Evolutionary conservation across 2,329 filamentous ascomycete genomes (phyloP).

Genomic region (Trichoderma gracile): DNA sequence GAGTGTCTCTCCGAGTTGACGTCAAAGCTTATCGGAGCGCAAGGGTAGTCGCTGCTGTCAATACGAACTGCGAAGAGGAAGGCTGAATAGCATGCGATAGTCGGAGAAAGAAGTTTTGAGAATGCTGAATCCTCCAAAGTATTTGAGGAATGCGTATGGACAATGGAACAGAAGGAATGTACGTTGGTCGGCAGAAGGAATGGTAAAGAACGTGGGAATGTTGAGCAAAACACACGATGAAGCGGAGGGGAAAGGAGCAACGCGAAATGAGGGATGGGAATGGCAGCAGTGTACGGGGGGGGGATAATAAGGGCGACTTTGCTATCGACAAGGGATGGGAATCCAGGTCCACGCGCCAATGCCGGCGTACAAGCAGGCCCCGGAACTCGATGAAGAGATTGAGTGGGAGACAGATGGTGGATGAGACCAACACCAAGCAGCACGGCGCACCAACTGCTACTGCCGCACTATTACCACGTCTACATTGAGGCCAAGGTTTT

Average conservation of each 20-base stretch:
- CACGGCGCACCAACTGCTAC: slow-evolving; percentile 3
- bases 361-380: slow-evolving; percentile 6
- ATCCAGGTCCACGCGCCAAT: slow-evolving; percentile 15
- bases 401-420: slow-evolving; percentile 4
- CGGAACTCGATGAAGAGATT: slow-evolving; percentile 3
- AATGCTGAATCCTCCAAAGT: not conserved
- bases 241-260: slow-evolving; percentile 16
- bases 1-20: slow-evolving; percentile 1
- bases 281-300: slow-evolving; percentile 3
- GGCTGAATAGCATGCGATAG: not conserved
- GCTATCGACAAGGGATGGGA: slow-evolving; percentile 23
- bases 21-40: slow-evolving; percentile 5
- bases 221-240: slow-evolving; percentile 19
- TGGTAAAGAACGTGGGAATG: slow-evolving; percentile 27
- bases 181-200: slow-evolving; percentile 23
- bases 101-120: not conserved
- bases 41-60: not conserved
- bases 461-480: not conserved
- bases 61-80: not conserved
- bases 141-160: slow-evolving; percentile 23
- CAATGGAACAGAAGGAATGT: slow-evolving; percentile 25
- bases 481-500: slow-evolving; percentile 3
- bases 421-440: slow-evolving; percentile 13
- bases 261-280: slow-evolving; percentile 14
- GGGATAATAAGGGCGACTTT: slow-evolving; percentile 17